Conservation (phyloP, 345 rosid genomes). For the Lumnitzera littorea region DNA sequence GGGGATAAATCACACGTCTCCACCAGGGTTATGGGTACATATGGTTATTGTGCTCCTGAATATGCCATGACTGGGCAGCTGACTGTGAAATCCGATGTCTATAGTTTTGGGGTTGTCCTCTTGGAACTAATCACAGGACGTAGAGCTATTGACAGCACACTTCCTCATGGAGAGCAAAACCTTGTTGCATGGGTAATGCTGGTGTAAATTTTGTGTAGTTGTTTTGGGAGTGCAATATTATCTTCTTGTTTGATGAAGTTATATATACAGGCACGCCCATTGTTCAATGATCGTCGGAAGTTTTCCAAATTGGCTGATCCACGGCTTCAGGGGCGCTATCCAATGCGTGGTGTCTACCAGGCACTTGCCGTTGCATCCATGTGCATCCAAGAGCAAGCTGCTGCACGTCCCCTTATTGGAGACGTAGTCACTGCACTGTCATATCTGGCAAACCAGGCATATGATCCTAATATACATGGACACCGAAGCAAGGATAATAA, state of each 20-base stretch:
- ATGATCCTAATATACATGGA: conserved; percentile 46
- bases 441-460: conserved; percentile 78
- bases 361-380: conserved; percentile 95
- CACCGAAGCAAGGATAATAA: conserved; percentile 42
- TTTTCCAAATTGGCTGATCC: conserved; percentile 81
- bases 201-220: background rate
- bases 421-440: conserved; percentile 95
- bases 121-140: conserved; percentile 95
- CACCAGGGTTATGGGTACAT: conserved; percentile 99
- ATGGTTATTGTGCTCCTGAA: conserved; percentile 99
- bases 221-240: background rate
- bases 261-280: conserved; percentile 65
- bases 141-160: conserved; percentile 75
- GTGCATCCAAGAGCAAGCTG: conserved; percentile 99
- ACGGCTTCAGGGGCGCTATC: conserved; percentile 64
- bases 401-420: conserved; percentile 86
- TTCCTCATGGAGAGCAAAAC: conserved; percentile 94
- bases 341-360: conserved; percentile 85
- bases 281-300: conserved; percentile 79
- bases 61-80: conserved; percentile 99
- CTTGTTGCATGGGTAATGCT: conserved; percentile 82
- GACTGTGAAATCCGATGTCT: conserved; percentile 91
- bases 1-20: conserved; percentile 99
- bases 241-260: background rate
- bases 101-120: conserved; percentile 93